Base-by-base conservation (phyloP, 2,329 filamentous ascomycete genomes). In the Hypoxylon sp. region DNA sequence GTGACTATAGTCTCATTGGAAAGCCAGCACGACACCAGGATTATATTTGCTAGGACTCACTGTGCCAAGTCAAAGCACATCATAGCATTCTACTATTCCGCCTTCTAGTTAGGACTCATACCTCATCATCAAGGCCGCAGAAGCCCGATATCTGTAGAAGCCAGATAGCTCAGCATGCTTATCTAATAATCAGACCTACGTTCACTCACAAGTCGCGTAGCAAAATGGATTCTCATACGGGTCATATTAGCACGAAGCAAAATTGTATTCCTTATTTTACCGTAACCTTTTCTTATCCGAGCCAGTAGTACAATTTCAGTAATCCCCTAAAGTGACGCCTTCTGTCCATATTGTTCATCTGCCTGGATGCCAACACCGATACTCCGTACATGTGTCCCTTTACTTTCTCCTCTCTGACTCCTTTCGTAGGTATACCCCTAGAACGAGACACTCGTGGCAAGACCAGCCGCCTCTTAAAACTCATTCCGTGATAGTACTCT, bases 301-400 rank as follows among this genome's bases (percentile, higher is more conserved):
- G 35, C 48, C 51, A 55, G 24, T 53, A 62, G 17, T 62, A 58
- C 54, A 67, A 67, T 63, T 11, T 65, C 50, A 54, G 29, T 39
- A 53, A 47, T 54, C 52, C 52, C 42, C 32, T 48, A 17, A 56
- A 24, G 21, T 19, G 46, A 63, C 59, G 54, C 65, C 65, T 5
- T 60, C 44, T 60, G n/a, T 67, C 60, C 65, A 53, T 53, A 52
- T 59, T 60, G 55, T 50, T 60, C 39, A 8, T 60, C 17, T 46
- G 13, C 47, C 47, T 32, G 17, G 46, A 57, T 42, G 31, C 31
- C 32, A 57, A 46, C 32, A 55, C 31, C 61, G 31, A 21, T 51
- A 65, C 61, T 62, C 65, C 65, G 39, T 57, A 57, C 35, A 61
- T 59, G 51, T 57, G 39, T 61, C 37, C 61, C 61, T 53, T 17